A percentile compares a stretch with the other conserved stretches of the same genome.
phyloP scores from a whole-genome alignment of 2,329 filamentous ascomycete species.

The Xylariales sp. region DNA sequence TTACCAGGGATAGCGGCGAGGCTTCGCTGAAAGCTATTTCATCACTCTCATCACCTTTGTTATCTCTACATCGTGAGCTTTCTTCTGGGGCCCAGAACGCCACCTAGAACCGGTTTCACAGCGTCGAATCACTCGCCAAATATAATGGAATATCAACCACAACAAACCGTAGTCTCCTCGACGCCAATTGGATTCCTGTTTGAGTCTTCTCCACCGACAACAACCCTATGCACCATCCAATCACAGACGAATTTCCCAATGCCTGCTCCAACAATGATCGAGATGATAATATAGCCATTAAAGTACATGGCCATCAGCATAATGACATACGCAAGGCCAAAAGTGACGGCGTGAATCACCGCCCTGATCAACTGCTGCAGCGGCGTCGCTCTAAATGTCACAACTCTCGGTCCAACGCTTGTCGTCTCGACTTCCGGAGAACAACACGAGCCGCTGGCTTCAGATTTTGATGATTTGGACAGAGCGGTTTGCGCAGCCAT shows the following conservation, averaged over 20 bases:
- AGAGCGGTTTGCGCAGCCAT: conserved; percentile 21
- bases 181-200: conserved; percentile 27
- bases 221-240: conserved; percentile 44
- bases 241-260: conserved; percentile 51
- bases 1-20: too few species aligned
- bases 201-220: conserved; percentile 20
- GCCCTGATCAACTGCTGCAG: conserved; percentile 36
- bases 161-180: conserved; percentile 44
- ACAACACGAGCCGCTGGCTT: conserved; percentile 11
- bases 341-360: conserved; percentile 33
- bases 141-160: too few species aligned
- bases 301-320: conserved; percentile 43
- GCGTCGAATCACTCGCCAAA: too few species aligned
- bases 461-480: conserved; percentile 7
- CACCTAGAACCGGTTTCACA: too few species aligned
- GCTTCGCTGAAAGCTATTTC: too few species aligned
- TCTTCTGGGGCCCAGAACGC: too few species aligned
- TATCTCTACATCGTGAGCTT: too few species aligned
- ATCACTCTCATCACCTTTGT: too few species aligned
- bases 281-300: conserved; percentile 40
- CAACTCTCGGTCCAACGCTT: conserved; percentile 11
- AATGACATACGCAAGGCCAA: conserved; percentile 38
- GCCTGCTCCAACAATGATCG: conserved; percentile 41
- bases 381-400: conserved; percentile 34
- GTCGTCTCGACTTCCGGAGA: conserved; percentile 11